Evolutionary conservation across 2,329 filamentous ascomycete genomes (phyloP).

Genomic region (Talaromyces marneffei): DNA sequence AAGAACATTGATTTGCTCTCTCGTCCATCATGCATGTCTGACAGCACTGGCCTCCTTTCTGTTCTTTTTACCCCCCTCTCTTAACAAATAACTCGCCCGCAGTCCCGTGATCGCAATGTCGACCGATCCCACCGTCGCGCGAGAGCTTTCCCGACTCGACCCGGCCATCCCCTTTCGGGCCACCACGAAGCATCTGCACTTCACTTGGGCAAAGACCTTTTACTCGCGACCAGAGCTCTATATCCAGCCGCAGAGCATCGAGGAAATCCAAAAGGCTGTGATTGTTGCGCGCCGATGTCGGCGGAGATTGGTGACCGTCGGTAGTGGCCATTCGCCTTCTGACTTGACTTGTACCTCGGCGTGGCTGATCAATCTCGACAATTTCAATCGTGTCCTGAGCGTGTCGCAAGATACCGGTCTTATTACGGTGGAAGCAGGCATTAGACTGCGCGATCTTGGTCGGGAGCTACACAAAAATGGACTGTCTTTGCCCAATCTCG

Average conservation of each 20-base stretch:
- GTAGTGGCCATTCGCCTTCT: conserved; percentile 86
- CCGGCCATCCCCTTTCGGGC: conserved; percentile 70
- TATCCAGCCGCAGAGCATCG: conserved; percentile 71
- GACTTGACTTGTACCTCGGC: conserved; percentile 87
- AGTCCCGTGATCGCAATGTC: conserved; percentile 4
- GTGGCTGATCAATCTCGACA: conserved; percentile 92
- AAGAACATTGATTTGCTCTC: not conserved
- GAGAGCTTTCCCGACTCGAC: conserved; percentile 55
- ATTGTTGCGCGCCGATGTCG: conserved; percentile 74
- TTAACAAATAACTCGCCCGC: not conserved
- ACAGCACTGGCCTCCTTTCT: not conserved
- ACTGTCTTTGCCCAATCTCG: conserved; percentile 82
- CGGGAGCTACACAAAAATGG: conserved; percentile 66
- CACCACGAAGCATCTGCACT: conserved; percentile 65
- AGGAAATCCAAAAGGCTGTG: conserved; percentile 78
- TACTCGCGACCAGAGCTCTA: conserved; percentile 85
- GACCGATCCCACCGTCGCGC: conserved; percentile 44
- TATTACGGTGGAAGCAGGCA: conserved; percentile 80
- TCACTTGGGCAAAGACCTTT: conserved; percentile 93
- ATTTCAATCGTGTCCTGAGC: conserved; percentile 65
- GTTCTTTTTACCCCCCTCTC: not conserved
- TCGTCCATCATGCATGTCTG: conserved; percentile 3
- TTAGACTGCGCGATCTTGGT: conserved; percentile 70
- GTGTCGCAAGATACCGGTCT: conserved; percentile 61
- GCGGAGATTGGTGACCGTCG: conserved; percentile 76